Percentiles rank a stretch among this genome's conserved stretches.
Evolutionary conservation across 768 basidiomycete species (phyloP).

Genomic region (Coprinellus aureogranulatus): DNA sequence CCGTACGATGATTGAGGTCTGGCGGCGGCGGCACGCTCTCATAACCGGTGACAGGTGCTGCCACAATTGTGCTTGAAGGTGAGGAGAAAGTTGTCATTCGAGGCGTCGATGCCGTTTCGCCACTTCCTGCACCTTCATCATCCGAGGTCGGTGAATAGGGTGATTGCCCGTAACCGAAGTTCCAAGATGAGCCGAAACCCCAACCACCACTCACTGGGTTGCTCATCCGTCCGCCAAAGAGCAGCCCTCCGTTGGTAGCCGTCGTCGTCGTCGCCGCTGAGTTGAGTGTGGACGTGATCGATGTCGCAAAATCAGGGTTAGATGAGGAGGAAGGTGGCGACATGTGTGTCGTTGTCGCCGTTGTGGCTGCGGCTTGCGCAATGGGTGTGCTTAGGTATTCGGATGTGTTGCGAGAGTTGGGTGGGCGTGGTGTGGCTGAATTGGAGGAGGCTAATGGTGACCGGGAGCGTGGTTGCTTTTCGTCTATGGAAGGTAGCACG

Average conservation of each 20-base stretch:
- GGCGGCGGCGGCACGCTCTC: neutral
- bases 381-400: neutral
- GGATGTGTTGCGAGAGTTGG: neutral
- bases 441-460: conserved; percentile 17
- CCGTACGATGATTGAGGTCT: neutral
- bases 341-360: neutral
- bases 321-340: neutral
- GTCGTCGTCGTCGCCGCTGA: neutral
- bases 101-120: conserved; percentile 9
- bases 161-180: conserved; percentile 39
- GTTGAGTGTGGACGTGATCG: neutral
- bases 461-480: conserved; percentile 28
- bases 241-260: neutral
- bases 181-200: conserved; percentile 28
- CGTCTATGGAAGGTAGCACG: conserved; percentile 72
- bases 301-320: neutral
- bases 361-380: neutral
- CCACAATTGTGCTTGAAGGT: neutral
- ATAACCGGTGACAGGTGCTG: neutral
- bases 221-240: neutral
- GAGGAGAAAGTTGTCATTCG: conserved; percentile 14
- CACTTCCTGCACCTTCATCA: neutral
- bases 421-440: conserved; percentile 4
- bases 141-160: conserved; percentile 20
- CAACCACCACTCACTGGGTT: neutral